Percentiles rank a stretch among this genome's conserved stretches.
These are phyloP conservation scores for Colletotrichum sp. DNA, from an alignment of 2,329 filamentous ascomycete species.

Conservation along the genomic window DNA sequence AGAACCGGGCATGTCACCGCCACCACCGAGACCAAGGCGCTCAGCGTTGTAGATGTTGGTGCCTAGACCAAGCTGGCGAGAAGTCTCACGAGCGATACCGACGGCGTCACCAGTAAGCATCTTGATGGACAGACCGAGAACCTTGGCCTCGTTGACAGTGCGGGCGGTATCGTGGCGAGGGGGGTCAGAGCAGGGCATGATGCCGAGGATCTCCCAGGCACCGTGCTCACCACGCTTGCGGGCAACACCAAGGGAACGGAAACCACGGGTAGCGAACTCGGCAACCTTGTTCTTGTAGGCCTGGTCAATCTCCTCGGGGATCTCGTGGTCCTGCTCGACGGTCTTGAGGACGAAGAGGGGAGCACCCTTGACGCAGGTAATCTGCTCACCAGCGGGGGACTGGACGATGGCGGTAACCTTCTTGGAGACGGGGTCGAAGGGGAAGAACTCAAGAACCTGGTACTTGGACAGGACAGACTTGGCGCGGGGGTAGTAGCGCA, in stretches of 20 bases:
- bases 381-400: constrained; percentile 82
- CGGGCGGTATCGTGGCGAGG: constrained; percentile 89
- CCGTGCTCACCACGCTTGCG: constrained; percentile 79
- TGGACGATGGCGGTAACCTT: constrained; percentile 87
- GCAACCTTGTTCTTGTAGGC: constrained; percentile 93
- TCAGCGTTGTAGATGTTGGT: constrained; percentile 96
- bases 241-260: constrained; percentile 91
- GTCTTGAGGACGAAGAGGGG: constrained; percentile 87
- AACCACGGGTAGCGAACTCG: constrained; percentile 84
- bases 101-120: constrained; percentile 96
- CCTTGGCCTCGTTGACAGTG: constrained; percentile 89
- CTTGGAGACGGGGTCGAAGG: constrained; percentile 93
- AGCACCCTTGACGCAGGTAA: constrained; percentile 90
- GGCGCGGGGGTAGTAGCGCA: constrained; percentile 81
- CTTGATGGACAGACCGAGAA: constrained; percentile 87
- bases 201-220: constrained; percentile 90
- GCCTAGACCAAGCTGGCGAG: constrained; percentile 87
- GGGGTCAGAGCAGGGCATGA: constrained; percentile 93
- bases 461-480: constrained; percentile 83
- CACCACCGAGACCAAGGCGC: constrained; percentile 86
- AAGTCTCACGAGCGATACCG: constrained; percentile 90
- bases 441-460: constrained; percentile 83
- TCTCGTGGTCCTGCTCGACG: constrained; percentile 82
- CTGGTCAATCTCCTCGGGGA: constrained; percentile 77
- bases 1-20: constrained; percentile 91